Base-by-base conservation (phyloP, 2,329 filamentous ascomycete genomes). In the Sporothrix luriei region DNA sequence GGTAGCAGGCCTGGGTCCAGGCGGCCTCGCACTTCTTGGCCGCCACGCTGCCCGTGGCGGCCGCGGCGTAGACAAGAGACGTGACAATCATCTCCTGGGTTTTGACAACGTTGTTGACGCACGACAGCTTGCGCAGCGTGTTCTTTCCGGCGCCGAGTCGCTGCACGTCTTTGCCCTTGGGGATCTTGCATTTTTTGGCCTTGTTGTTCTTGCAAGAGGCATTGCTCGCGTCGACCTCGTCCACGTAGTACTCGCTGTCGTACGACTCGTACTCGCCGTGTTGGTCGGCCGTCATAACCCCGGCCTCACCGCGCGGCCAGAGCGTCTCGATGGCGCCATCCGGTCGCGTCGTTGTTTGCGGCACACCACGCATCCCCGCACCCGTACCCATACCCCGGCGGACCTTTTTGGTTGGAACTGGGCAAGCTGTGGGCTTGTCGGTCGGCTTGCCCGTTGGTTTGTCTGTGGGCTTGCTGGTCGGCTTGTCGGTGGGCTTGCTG, bases 1-100 rank as follows among this genome's bases (percentile, higher is more conserved):
- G 74, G 65, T 72, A 72, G 68, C 74, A 75, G n/a, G 74, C 74
- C 66, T 75, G 74, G 33, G 70, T 66, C 66, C 68, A 74, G 43
- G 61, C 13, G 10, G 51, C 14, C 16, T n/a, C 43, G 70, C 73
- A 75, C 2, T 57, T 68, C 26, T 29, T 68, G 5, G 62, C 46
- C 5, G 74, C 71, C 9, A 57, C 62, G 2, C 69, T 72, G 16
- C 70, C 24, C 6, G 46, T 40, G 5, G 73, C 57, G 1, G 51
- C 71, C 7, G 62, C 26, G 4, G 62, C 62, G 40, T 70, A 75
- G 5, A 38, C 29, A 26, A 74, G 29, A 11, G 70, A 70, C 11
- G 73, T 74, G 61, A 75, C 72, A 64, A 73, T 55, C 62, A 69
- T 69, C 14, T 74, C 73, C 1, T 59, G 29, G 16, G 59, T 72